A percentile compares a stretch with the other conserved stretches of the same genome.
Conservation (phyloP, 148 eudicot species). For the Simmondsia chinensis region DNA sequence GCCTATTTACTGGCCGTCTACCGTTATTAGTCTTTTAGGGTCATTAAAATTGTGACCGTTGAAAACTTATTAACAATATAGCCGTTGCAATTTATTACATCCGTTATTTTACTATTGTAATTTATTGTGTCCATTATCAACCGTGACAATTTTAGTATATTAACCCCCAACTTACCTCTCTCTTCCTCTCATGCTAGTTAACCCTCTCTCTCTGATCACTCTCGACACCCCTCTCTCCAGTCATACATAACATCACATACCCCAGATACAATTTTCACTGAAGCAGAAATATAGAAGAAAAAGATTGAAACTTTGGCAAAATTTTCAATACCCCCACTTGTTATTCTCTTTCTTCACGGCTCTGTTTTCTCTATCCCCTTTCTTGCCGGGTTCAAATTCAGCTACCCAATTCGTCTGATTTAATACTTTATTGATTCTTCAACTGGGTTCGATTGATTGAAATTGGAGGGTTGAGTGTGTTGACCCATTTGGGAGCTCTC, state of each 20-base stretch:
- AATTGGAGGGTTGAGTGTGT: no score
- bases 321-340: slow-evolving; percentile 6
- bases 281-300: not conserved
- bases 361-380: slow-evolving; percentile 14
- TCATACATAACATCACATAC: slow-evolving; percentile 11
- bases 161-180: slow-evolving; percentile 15
- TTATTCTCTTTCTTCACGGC: slow-evolving; percentile 32
- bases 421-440: not conserved
- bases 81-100: no score
- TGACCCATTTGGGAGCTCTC: not conserved
- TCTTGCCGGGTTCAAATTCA: not conserved
- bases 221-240: slow-evolving; percentile 14
- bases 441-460: no score
- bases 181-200: not conserved
- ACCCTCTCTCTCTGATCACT: slow-evolving; percentile 8
- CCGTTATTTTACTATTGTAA: no score
- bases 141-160: no score
- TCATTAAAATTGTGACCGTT: no score
- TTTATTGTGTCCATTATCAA: no score
- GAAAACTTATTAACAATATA: no score
- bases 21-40: no score
- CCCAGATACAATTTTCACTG: not conserved
- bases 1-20: no score
- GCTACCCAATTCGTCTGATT: not conserved
- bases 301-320: no score